These are phyloP conservation scores for Eucalyptus curtisii DNA, from an alignment of 345 rosid species.

Conservation along the genomic window DNA sequence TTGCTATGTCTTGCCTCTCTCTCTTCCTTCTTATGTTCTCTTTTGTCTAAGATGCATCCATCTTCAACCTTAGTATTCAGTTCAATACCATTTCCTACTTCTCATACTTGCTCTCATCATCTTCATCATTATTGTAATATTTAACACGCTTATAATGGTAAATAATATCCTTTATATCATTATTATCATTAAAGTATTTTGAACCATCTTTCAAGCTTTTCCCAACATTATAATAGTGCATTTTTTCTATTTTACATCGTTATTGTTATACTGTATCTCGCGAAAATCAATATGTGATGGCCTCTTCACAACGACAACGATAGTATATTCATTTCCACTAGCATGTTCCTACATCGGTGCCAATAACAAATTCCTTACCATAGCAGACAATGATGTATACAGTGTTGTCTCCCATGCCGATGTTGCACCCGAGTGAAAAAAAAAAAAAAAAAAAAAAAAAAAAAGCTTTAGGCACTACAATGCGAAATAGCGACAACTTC, in stretches of 20 bases:
- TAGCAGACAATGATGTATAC: no score
- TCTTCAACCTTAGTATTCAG: rapidly evolving
- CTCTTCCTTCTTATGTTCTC: no score
- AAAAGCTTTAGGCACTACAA: no score
- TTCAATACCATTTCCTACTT: no score
- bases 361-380: no score
- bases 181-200: neutral
- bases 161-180: rapidly evolving
- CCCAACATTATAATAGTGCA: neutral
- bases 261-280: no score
- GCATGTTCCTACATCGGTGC: rapidly evolving
- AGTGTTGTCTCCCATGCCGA: rapidly evolving
- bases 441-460: no score
- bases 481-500: neutral
- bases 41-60: rapidly evolving
- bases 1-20: no score
- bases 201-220: rapidly evolving
- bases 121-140: rapidly evolving
- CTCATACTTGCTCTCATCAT: rapidly evolving
- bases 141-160: neutral
- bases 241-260: no score
- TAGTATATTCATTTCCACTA: no score
- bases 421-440: rapidly evolving
- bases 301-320: rapidly evolving
- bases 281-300: rapidly evolving